Conservation (phyloP, 345 rosid genomes). For the Eucalyptus regnans region DNA sequence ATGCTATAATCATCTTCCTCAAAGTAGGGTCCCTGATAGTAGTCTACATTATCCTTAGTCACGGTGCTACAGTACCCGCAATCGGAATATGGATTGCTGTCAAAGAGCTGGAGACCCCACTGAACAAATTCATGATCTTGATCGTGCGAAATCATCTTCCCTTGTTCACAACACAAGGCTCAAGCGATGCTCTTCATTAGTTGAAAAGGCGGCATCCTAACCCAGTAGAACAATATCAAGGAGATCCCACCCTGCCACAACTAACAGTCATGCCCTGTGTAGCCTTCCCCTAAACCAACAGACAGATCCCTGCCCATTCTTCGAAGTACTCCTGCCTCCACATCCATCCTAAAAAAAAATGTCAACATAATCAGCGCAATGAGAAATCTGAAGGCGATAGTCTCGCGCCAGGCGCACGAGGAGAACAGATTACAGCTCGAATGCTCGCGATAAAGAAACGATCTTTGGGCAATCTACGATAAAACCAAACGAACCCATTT, state of each 20-base stretch:
- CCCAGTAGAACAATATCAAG: not conserved
- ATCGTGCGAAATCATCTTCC: slow-evolving; percentile 30
- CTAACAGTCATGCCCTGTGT: not conserved
- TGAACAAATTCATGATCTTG: slow-evolving; percentile 48
- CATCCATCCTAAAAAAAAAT: not conserved
- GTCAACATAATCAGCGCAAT: not conserved
- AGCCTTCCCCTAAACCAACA: not conserved
- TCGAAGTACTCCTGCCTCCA: not conserved
- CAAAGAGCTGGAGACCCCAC: slow-evolving; percentile 54
- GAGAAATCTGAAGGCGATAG: not conserved
- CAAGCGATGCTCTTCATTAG: not conserved
- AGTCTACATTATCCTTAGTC: slow-evolving; percentile 17
- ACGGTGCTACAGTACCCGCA: slow-evolving; percentile 14
- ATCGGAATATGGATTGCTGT: slow-evolving; percentile 34
- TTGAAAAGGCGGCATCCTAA: not conserved
- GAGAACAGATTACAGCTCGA: not conserved
- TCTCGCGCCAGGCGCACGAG: not conserved
- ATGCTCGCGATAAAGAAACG: not conserved
- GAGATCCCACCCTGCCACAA: not conserved
- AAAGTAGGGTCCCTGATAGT: slow-evolving; percentile 22
- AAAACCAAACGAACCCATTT: not conserved
- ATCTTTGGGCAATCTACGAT: not conserved
- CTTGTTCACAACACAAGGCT: not conserved
- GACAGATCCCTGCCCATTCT: not conserved
- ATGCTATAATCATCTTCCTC: slow-evolving; percentile 20